These are phyloP conservation scores for Spergularia azorica DNA, from an alignment of 179 eudicot species.

Conservation along the genomic window DNA sequence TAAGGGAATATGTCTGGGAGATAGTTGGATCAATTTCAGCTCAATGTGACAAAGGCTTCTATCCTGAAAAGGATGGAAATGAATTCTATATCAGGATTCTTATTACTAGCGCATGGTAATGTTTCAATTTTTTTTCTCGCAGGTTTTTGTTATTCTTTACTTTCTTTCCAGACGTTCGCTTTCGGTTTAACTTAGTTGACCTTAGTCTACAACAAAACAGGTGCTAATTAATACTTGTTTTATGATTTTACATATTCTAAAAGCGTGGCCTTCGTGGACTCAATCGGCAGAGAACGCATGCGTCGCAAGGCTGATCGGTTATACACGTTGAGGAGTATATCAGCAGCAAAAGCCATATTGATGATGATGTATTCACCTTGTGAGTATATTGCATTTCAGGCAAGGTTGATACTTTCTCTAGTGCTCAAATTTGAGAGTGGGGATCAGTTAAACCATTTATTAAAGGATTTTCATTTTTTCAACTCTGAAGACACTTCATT, in stretches of 20 bases:
- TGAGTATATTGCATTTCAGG: constrained; percentile 55
- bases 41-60: constrained; percentile 54
- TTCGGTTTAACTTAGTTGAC: no score
- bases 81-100: constrained; percentile 50
- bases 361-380: constrained; percentile 85
- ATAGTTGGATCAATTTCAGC: constrained; percentile 79
- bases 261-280: constrained; percentile 64
- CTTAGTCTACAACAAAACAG: neutral
- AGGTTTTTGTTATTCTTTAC: neutral
- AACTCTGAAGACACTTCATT: constrained; percentile 33
- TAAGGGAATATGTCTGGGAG: constrained; percentile 75
- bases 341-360: constrained; percentile 70
- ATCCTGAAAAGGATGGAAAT: constrained; percentile 35
- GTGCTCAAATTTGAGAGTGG: constrained; percentile 42
- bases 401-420: constrained; percentile 51
- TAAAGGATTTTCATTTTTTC: constrained; percentile 43
- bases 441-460: constrained; percentile 42
- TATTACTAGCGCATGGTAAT: constrained; percentile 66
- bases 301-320: constrained; percentile 39
- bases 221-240: constrained; percentile 21
- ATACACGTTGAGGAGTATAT: constrained; percentile 37
- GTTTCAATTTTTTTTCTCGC: neutral
- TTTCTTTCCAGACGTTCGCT: no score
- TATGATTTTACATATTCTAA: constrained; percentile 8
- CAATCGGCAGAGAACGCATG: constrained; percentile 53